A percentile compares a stretch with the other conserved stretches of the same genome.
Conservation (phyloP, 2,329 filamentous ascomycete species). For the Chaetomiaceae sp. region DNA sequence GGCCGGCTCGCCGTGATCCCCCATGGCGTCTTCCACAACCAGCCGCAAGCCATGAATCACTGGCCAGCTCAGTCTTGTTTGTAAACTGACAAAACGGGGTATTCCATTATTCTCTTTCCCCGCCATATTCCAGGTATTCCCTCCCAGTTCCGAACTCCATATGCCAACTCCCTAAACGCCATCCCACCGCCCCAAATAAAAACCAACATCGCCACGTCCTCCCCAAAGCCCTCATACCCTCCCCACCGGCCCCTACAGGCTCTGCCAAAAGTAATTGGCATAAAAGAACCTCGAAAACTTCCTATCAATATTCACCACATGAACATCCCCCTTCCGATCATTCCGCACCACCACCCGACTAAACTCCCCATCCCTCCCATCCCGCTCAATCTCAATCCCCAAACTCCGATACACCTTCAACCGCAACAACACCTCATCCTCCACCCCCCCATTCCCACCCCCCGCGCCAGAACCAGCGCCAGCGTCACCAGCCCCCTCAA, state of each 20-base stretch:
- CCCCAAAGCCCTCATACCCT: not conserved
- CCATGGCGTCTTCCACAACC: too few species aligned
- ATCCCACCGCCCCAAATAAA: not conserved
- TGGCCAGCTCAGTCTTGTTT: too few species aligned
- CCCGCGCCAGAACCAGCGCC: conserved; percentile 17
- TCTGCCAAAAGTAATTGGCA: conserved; percentile 94
- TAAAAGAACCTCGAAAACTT: conserved; percentile 92
- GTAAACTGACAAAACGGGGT: too few species aligned
- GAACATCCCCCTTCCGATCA: conserved; percentile 81
- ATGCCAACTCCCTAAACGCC: not conserved
- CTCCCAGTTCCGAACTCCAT: not conserved
- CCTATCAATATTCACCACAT: conserved; percentile 89
- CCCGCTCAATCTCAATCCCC: conserved; percentile 80
- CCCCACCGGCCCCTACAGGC: conserved; percentile 47
- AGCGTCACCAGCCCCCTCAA: conserved; percentile 58
- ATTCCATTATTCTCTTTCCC: too few species aligned
- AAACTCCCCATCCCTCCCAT: conserved; percentile 72
- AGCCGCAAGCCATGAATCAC: too few species aligned
- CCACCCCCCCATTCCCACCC: conserved; percentile 33
- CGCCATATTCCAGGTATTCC: not conserved
- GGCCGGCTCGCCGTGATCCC: too few species aligned
- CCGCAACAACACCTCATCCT: conserved; percentile 65
- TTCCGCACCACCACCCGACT: conserved; percentile 82
- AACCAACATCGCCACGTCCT: not conserved
- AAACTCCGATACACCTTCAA: conserved; percentile 88